Evolutionary conservation across 306 rosid genomes (phyloP).

Genomic region (Quercus robur): DNA sequence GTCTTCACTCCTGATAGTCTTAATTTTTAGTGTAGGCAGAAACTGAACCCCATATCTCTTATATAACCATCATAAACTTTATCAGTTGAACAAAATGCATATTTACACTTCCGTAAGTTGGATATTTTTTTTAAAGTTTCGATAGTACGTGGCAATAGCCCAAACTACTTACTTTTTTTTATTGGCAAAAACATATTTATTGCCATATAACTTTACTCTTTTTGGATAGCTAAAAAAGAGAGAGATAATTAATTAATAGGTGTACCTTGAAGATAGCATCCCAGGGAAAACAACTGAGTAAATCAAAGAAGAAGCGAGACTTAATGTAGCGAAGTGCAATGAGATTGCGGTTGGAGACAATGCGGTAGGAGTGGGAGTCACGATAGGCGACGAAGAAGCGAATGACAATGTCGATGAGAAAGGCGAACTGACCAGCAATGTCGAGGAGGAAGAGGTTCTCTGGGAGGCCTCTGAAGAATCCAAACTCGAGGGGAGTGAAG

Average conservation of each 20-base stretch:
- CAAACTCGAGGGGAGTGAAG: slow-evolving; percentile 73
- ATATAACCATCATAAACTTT: too few relatives aligned
- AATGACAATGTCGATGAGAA: slow-evolving; percentile 47
- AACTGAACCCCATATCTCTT: too few relatives aligned
- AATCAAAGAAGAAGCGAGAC: slow-evolving; percentile 54
- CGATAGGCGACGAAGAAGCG: slow-evolving; percentile 54
- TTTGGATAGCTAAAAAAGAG: background rate
- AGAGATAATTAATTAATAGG: too few relatives aligned
- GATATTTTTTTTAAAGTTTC: too few relatives aligned
- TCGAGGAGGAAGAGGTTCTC: slow-evolving; percentile 60
- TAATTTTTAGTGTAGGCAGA: too few relatives aligned
- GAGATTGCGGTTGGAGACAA: slow-evolving; percentile 33
- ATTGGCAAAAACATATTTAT: too few relatives aligned
- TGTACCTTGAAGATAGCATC: slow-evolving; percentile 60
- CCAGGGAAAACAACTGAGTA: slow-evolving; percentile 61
- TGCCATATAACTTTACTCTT: too few relatives aligned
- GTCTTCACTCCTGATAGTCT: too few relatives aligned
- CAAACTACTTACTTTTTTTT: too few relatives aligned
- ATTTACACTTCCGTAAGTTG: too few relatives aligned
- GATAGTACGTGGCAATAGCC: too few relatives aligned
- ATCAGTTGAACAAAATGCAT: too few relatives aligned
- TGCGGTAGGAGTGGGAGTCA: slow-evolving; percentile 38
- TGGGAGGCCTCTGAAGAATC: slow-evolving; percentile 64
- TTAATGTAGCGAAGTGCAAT: slow-evolving; percentile 53
- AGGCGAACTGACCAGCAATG: slow-evolving; percentile 57